Conservation (phyloP, 768 basidiomycete genomes). For the Rubroboletus pulcherrimus region DNA sequence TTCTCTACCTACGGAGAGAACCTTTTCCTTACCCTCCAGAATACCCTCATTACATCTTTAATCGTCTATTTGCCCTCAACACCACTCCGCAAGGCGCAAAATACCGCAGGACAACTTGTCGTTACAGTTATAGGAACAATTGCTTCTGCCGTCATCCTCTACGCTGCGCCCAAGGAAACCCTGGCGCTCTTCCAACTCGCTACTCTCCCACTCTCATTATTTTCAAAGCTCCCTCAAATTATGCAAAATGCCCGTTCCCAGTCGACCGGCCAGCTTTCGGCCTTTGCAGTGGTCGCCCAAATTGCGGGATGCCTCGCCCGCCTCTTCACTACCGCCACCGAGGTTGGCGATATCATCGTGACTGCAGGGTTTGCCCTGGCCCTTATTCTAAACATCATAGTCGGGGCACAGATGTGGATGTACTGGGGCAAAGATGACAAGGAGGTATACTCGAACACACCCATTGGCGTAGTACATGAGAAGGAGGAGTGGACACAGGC, state of each 20-base stretch:
- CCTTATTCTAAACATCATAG: conserved; percentile 74
- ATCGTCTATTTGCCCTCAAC: conserved; percentile 63
- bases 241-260: conserved; percentile 66
- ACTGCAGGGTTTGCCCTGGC: conserved; percentile 82
- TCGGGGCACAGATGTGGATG: conserved; percentile 80
- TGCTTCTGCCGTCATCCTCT: conserved; percentile 39
- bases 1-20: conserved; percentile 99
- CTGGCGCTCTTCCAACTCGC: conserved; percentile 74
- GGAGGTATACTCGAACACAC: conserved; percentile 23
- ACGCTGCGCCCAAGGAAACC: conserved; percentile 41
- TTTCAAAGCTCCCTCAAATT: conserved; percentile 95
- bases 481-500: conserved; percentile 28
- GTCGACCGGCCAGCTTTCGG: conserved; percentile 91
- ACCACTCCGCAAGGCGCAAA: conserved; percentile 23
- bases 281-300: conserved; percentile 87
- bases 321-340: conserved; percentile 88
- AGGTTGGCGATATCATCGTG: conserved; percentile 80
- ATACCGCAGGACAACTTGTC: conserved; percentile 31
- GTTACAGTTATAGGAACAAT: conserved; percentile 32
- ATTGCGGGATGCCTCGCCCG: conserved; percentile 87
- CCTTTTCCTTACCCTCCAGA: conserved; percentile 87
- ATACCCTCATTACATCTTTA: conserved; percentile 82
- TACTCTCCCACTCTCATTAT: conserved; percentile 87
- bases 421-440: conserved; percentile 67
- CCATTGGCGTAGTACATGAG: conserved; percentile 22